Evolutionary conservation across 1,284 basidiomycete species (phyloP).

Genomic region (Serendipita sp.): DNA sequence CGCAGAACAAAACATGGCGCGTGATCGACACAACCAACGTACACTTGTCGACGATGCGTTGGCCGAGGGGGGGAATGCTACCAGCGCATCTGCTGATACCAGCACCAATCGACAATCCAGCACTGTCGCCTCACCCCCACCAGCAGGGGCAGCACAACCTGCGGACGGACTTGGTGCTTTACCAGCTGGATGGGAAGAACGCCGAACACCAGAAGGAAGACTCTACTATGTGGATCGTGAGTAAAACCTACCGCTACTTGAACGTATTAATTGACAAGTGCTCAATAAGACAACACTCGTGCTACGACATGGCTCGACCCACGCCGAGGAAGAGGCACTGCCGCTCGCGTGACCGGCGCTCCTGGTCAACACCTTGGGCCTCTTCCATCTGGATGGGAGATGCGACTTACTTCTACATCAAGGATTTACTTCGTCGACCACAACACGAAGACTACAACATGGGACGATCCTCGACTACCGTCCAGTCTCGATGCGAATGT

Average conservation of each 20-base stretch:
- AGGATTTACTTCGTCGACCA: slow-evolving; percentile 50
- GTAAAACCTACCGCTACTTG: not conserved
- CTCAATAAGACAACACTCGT: slow-evolving; percentile 33
- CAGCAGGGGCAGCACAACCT: slow-evolving; percentile 1
- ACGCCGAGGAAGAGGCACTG: slow-evolving; percentile 30
- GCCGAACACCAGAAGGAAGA: slow-evolving; percentile 46
- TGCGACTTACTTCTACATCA: slow-evolving; percentile 43
- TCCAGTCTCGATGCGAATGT: slow-evolving; percentile 40
- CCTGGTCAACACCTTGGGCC: slow-evolving; percentile 32
- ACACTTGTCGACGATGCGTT: slow-evolving; percentile 31
- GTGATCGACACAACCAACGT: slow-evolving; percentile 26
- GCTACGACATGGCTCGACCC: slow-evolving; percentile 54
- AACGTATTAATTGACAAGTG: slow-evolving; percentile 18
- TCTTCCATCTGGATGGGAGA: slow-evolving; percentile 47
- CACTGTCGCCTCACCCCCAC: slow-evolving; percentile 8
- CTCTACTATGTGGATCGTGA: slow-evolving; percentile 42
- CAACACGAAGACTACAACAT: slow-evolving; percentile 35
- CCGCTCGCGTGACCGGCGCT: slow-evolving; percentile 26
- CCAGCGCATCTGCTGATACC: not conserved
- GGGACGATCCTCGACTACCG: slow-evolving; percentile 30
- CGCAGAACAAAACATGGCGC: slow-evolving; percentile 23
- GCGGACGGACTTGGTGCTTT: slow-evolving; percentile 28
- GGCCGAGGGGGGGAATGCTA: slow-evolving; percentile 19
- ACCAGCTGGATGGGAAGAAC: slow-evolving; percentile 49
- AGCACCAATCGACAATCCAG: slow-evolving; percentile 11